Percentiles rank a stretch among this genome's conserved stretches.
These are phyloP conservation scores for Cryptococcus deneoformans DNA, from an alignment of 1,284 basidiomycete genomes.

Conservation along the genomic window DNA sequence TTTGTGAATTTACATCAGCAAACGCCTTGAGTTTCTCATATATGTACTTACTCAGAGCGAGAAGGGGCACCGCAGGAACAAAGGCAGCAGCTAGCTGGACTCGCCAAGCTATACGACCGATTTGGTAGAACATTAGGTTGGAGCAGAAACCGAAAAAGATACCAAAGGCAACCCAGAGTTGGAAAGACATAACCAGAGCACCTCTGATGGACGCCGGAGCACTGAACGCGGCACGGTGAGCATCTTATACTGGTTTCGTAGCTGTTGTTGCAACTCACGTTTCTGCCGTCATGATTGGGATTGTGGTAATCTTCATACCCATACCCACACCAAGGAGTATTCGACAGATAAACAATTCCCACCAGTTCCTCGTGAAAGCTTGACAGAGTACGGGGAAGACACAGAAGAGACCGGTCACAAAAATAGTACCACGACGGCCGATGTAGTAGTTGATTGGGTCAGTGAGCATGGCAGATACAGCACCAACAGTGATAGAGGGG, in stretches of 20 bases:
- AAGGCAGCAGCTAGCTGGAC: conserved; percentile 51
- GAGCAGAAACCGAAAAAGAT: conserved; percentile 42
- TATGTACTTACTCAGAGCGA: conserved; percentile 53
- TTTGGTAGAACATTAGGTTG: conserved; percentile 27
- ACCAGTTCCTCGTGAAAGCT: conserved; percentile 59
- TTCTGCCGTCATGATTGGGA: conserved; percentile 47
- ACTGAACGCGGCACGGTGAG: not conserved
- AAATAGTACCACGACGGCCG: conserved; percentile 75
- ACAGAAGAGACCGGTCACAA: conserved; percentile 59
- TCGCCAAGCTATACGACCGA: conserved; percentile 46
- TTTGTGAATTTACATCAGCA: conserved; percentile 25
- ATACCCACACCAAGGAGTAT: conserved; percentile 47
- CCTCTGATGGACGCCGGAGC: conserved; percentile 53
- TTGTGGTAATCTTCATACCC: conserved; percentile 52
- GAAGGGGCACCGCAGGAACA: conserved; percentile 51
- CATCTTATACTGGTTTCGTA: not conserved
- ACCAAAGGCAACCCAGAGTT: conserved; percentile 52
- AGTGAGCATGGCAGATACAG: conserved; percentile 60
- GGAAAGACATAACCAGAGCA: conserved; percentile 53
- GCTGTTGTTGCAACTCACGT: conserved; percentile 11
- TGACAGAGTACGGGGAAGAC: conserved; percentile 53
- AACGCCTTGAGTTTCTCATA: no score
- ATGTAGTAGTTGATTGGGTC: conserved; percentile 67
- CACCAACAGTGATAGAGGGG: conserved; percentile 59
- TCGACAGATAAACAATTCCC: conserved; percentile 49